Evolutionary conservation across 2,329 filamentous ascomycete genomes (phyloP).

Genomic region (Pseudocercospora macadamiae): DNA sequence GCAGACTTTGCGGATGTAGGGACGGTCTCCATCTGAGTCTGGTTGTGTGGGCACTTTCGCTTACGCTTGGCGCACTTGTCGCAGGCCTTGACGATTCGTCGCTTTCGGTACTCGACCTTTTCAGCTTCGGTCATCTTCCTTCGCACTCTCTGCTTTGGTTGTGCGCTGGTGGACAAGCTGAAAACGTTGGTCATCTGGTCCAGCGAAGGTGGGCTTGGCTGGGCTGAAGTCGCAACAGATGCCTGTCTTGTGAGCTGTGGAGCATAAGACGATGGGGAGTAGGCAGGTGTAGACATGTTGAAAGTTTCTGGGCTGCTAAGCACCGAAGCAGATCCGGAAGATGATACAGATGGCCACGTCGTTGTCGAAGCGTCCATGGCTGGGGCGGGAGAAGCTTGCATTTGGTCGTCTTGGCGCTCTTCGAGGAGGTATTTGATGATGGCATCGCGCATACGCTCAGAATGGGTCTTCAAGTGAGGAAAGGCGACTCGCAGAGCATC

Average conservation of each 20-base stretch:
- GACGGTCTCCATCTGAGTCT: conserved; percentile 35
- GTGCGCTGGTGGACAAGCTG: conserved; percentile 37
- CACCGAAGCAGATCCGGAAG: conserved; percentile 30
- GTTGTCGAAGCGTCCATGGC: conserved; percentile 28
- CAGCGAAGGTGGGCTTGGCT: conserved; percentile 33
- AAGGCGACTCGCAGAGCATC: conserved; percentile 41
- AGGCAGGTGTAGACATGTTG: conserved; percentile 33
- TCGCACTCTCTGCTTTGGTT: conserved; percentile 39
- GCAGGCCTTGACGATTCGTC: conserved; percentile 42
- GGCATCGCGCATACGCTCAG: conserved; percentile 45
- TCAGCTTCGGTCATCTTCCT: conserved; percentile 44
- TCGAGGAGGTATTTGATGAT: conserved; percentile 43
- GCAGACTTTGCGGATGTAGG: conserved; percentile 16
- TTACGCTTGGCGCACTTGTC: conserved; percentile 42
- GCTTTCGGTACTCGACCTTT: conserved; percentile 43
- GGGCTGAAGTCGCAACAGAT: conserved; percentile 22
- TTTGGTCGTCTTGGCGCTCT: conserved; percentile 37
- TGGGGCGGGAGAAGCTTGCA: conserved; percentile 27
- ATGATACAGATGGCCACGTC: conserved; percentile 37
- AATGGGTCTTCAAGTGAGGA: conserved; percentile 40
- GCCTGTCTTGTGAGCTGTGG: conserved; percentile 27
- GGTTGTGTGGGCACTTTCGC: conserved; percentile 40
- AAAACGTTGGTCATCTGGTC: conserved; percentile 44
- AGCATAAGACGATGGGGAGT: conserved; percentile 28
- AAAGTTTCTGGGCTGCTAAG: conserved; percentile 38